Evolutionary conservation across 2,329 filamentous ascomycete species (phyloP).

Genomic region (Daldinia sp.): DNA sequence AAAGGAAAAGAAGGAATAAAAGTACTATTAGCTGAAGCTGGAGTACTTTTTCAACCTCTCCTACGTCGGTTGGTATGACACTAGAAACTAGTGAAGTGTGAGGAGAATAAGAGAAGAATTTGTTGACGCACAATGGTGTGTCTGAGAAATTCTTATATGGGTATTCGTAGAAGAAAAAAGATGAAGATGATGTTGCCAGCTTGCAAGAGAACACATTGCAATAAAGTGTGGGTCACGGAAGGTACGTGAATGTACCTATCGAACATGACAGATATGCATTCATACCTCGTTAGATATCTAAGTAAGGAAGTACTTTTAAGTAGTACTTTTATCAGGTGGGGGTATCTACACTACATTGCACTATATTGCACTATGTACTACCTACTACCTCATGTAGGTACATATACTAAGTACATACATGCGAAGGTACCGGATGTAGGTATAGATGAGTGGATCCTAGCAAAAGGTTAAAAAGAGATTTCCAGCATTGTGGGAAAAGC

Average conservation of each 20-base stretch:
- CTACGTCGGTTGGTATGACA: conserved; percentile 38
- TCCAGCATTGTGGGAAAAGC: neutral
- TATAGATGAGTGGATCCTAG: neutral
- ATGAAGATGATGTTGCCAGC: conserved; percentile 50
- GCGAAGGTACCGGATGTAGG: no score
- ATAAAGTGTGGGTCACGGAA: conserved; percentile 45
- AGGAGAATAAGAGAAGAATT: conserved; percentile 35
- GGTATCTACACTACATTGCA: no score
- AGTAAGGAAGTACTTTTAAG: neutral
- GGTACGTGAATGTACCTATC: conserved; percentile 10
- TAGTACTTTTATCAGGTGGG: neutral
- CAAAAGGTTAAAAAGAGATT: conserved; percentile 4
- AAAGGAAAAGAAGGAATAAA: conserved; percentile 25
- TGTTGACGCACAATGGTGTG: conserved; percentile 32
- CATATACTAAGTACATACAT: no score
- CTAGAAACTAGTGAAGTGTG: conserved; percentile 10
- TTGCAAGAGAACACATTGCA: conserved; percentile 54
- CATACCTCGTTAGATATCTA: neutral
- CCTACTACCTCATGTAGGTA: no score
- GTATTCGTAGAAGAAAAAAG: conserved; percentile 39
- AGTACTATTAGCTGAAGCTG: conserved; percentile 36
- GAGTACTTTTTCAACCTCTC: conserved; percentile 41
- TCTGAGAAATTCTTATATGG: conserved; percentile 50
- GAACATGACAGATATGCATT: neutral
- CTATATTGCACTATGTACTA: no score